phyloP scores from a whole-genome alignment of 176 grass and related monocot species.

The Bonia amplexicaulis region DNA sequence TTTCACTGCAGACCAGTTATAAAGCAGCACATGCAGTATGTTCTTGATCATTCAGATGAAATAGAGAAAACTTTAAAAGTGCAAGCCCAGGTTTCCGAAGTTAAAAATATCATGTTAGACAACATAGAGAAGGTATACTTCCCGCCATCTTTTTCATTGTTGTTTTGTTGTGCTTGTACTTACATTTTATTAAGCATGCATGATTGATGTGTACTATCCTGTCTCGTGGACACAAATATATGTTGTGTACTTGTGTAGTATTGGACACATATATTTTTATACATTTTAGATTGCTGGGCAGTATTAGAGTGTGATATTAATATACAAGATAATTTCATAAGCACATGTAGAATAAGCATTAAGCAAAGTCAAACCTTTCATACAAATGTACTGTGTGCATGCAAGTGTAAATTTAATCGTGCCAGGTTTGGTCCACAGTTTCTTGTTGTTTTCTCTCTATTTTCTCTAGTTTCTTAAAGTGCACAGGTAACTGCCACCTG shows the following conservation, averaged over 20 bases:
- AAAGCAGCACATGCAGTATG: conserved; percentile 92
- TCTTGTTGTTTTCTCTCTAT: not conserved
- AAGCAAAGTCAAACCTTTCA: not conserved
- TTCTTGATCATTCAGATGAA: conserved; percentile 89
- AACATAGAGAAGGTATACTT: conserved; percentile 84
- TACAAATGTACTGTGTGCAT: not conserved
- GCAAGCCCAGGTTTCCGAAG: conserved; percentile 92
- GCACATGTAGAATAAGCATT: not conserved
- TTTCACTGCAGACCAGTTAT: conserved; percentile 62
- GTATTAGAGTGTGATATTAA: not conserved
- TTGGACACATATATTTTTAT: not conserved
- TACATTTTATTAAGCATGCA: not conserved
- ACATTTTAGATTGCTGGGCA: not conserved
- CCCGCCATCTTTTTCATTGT: not conserved
- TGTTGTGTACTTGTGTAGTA: too few relatives aligned
- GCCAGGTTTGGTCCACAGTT: not conserved
- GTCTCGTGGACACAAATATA: not conserved
- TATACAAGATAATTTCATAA: not conserved
- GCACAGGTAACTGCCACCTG: not conserved
- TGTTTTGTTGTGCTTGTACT: not conserved
- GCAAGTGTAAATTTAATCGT: not conserved
- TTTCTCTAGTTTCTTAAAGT: not conserved
- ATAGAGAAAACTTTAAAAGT: conserved; percentile 85
- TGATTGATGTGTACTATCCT: not conserved
- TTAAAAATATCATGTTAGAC: conserved; percentile 92